phyloP scores from a whole-genome alignment of 805 yeast species.

The Ogataea ramenticola region DNA sequence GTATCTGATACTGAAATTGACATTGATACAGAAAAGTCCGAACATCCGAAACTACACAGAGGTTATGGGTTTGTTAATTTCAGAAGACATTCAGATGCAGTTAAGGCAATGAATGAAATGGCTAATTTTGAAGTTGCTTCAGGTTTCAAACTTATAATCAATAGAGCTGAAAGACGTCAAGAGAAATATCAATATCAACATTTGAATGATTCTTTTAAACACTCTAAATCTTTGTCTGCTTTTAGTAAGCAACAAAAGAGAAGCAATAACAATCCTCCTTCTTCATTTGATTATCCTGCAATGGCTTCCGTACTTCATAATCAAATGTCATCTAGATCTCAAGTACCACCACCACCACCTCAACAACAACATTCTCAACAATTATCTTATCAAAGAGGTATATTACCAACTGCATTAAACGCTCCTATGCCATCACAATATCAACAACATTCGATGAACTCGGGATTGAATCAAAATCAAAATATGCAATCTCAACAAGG shows the following conservation, averaged over 20 bases:
- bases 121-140: conserved; percentile 33
- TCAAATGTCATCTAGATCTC: neutral
- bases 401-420: neutral
- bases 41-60: conserved; percentile 20
- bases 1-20: neutral
- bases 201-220: conserved; percentile 7
- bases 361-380: conserved; percentile 4
- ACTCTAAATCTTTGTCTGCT: neutral
- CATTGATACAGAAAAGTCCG: too few species aligned
- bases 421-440: neutral
- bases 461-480: too few species aligned
- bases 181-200: conserved; percentile 20
- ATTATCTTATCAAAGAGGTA: neutral
- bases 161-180: conserved; percentile 37
- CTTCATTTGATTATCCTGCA: neutral
- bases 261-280: neutral
- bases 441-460: too few species aligned
- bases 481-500: neutral
- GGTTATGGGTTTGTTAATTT: conserved; percentile 53
- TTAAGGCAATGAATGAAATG: conserved; percentile 41
- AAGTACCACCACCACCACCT: neutral
- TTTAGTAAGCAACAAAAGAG: too few species aligned
- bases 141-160: conserved; percentile 25
- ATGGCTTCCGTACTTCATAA: neutral
- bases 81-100: conserved; percentile 38